Conservation (phyloP, 352 stramenopile genomes). For the Phytophthora capsici region DNA sequence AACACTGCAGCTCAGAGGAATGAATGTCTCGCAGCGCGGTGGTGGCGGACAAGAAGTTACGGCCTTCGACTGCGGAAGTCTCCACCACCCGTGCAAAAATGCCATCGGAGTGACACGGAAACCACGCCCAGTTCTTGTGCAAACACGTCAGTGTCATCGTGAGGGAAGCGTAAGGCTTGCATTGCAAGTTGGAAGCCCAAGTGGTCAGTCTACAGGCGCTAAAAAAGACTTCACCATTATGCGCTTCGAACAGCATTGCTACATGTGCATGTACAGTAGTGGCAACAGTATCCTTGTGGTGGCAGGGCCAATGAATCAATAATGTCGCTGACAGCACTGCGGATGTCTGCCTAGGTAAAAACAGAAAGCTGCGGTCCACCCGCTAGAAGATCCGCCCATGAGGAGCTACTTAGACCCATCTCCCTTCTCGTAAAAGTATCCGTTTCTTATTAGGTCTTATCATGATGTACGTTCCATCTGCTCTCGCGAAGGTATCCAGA, state of each 20-base stretch:
- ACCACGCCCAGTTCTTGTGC: neutral
- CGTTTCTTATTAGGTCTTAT: neutral
- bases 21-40: neutral
- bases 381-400: neutral
- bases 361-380: neutral
- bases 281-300: no score
- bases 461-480: neutral
- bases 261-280: no score
- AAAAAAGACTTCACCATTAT: neutral
- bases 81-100: neutral
- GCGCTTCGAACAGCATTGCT: neutral
- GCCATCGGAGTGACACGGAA: neutral
- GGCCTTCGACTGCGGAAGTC: neutral
- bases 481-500: slow-evolving; percentile 1
- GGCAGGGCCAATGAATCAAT: no score
- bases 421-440: neutral
- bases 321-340: no score
- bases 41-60: no score
- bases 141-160: neutral
- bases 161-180: neutral
- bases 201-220: neutral
- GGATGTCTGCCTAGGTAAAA: no score
- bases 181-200: no score
- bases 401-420: neutral
- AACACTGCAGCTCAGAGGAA: neutral